phyloP scores from a whole-genome alignment of 306 rosid genomes.

The Begonia masoniana region DNA sequence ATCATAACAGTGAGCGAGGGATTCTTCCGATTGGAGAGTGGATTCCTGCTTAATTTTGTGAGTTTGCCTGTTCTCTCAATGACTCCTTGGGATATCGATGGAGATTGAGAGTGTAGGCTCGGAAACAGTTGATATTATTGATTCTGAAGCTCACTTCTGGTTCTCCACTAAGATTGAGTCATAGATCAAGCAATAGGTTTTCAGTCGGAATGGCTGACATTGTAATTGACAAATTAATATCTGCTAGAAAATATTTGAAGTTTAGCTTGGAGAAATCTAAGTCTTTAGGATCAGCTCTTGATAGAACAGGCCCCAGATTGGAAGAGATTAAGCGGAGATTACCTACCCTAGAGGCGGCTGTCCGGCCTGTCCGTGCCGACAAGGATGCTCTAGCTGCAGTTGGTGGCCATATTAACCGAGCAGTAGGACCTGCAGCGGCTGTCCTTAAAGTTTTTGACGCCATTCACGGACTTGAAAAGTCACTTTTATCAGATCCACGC shows the following conservation, averaged over 20 bases:
- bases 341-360: constrained; percentile 70
- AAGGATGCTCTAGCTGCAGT: constrained; percentile 79
- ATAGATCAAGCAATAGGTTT: too few species aligned
- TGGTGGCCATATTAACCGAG: constrained; percentile 93
- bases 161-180: too few species aligned
- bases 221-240: constrained; percentile 35
- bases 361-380: constrained; percentile 83
- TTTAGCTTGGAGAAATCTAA: constrained; percentile 72
- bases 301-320: constrained; percentile 69
- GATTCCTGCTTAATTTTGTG: too few species aligned
- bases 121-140: too few species aligned
- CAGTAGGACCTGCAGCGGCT: constrained; percentile 94
- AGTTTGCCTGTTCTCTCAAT: too few species aligned
- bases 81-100: too few species aligned
- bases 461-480: constrained; percentile 86
- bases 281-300: constrained; percentile 50
- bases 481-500: constrained; percentile 65
- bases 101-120: too few species aligned
- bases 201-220: too few species aligned
- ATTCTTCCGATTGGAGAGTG: too few species aligned
- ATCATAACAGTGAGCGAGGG: too few species aligned
- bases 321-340: constrained; percentile 62
- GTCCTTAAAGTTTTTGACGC: constrained; percentile 98
- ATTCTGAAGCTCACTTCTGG: too few species aligned
- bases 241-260: constrained; percentile 67